Percentiles rank a stretch among this genome's conserved stretches.
Conservation (phyloP, 257 asterid genomes). For the Capsicum chinense region DNA sequence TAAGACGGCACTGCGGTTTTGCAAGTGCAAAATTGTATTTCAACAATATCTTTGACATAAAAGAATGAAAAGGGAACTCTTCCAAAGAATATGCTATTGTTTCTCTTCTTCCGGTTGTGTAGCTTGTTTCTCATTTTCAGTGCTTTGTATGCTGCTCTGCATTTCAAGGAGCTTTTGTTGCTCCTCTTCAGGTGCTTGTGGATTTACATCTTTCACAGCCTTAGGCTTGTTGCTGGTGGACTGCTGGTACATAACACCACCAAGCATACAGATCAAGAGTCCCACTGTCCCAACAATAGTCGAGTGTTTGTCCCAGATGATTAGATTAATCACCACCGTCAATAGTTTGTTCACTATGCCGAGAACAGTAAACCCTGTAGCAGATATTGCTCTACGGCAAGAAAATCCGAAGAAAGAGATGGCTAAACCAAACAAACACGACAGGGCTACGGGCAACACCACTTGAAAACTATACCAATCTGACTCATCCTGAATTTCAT, state of each 20-base stretch:
- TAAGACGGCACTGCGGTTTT: background rate
- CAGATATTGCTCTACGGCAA: constrained; percentile 90
- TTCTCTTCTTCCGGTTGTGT: constrained; percentile 50
- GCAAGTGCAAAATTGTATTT: background rate
- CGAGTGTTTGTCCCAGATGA: constrained; percentile 94
- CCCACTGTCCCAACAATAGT: constrained; percentile 84
- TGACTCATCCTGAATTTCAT: constrained; percentile 68
- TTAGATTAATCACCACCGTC: constrained; percentile 86
- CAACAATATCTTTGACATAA: constrained; percentile 5
- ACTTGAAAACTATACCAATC: constrained; percentile 79
- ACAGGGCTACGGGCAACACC: constrained; percentile 79
- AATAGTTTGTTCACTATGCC: constrained; percentile 90
- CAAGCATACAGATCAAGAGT: constrained; percentile 86
- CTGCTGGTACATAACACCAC: constrained; percentile 87
- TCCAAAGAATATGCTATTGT: constrained; percentile 41
- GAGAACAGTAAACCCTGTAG: constrained; percentile 95
- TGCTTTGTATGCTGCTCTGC: constrained; percentile 50
- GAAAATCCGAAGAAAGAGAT: constrained; percentile 95
- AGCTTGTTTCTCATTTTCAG: constrained; percentile 46
- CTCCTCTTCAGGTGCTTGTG: constrained; percentile 64
- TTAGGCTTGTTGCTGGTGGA: constrained; percentile 66
- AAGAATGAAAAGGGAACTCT: constrained; percentile 10
- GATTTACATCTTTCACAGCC: constrained; percentile 48
- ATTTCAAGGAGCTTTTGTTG: constrained; percentile 74
- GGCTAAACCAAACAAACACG: constrained; percentile 89